These are phyloP conservation scores for Candolleomyces eurysporus DNA, from an alignment of 768 basidiomycete species.

Conservation along the genomic window DNA sequence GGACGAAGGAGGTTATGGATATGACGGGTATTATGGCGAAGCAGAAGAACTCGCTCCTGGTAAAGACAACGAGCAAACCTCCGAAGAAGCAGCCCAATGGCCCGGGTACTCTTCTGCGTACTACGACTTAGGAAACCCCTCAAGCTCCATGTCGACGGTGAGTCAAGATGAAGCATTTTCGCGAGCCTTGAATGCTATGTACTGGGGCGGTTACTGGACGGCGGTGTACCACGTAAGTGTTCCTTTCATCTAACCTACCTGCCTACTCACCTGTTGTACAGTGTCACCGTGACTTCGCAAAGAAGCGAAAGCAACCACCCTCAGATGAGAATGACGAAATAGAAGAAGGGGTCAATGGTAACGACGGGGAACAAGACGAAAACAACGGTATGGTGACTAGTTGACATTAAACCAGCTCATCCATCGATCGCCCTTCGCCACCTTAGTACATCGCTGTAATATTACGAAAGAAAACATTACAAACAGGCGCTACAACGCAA, in stretches of 20 bases:
- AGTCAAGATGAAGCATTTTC: slow-evolving; percentile 75
- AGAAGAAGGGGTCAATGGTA: too few relatives aligned
- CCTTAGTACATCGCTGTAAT: slow-evolving; percentile 10
- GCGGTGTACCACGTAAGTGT: slow-evolving; percentile 72
- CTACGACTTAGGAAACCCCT: slow-evolving; percentile 26
- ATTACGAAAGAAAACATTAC: background rate
- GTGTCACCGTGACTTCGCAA: slow-evolving; percentile 30
- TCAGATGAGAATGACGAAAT: too few relatives aligned
- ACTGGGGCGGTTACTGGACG: slow-evolving; percentile 88
- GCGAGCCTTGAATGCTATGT: slow-evolving; percentile 75
- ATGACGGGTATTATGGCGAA: slow-evolving; percentile 15
- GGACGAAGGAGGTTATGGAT: background rate
- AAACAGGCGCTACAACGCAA: slow-evolving; percentile 52
- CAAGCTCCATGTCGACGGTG: slow-evolving; percentile 34
- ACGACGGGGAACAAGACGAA: background rate
- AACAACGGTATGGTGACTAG: background rate
- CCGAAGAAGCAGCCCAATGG: background rate
- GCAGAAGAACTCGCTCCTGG: slow-evolving; percentile 33
- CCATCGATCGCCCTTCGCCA: background rate
- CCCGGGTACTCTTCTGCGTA: slow-evolving; percentile 11
- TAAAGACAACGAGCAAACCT: background rate
- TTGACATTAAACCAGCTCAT: too few relatives aligned
- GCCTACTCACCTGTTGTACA: slow-evolving; percentile 10
- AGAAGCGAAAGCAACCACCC: too few relatives aligned
- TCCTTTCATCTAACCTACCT: background rate